Evolutionary conservation across 768 basidiomycete genomes (phyloP).

Genomic region (Hypsizygus marmoreus): DNA sequence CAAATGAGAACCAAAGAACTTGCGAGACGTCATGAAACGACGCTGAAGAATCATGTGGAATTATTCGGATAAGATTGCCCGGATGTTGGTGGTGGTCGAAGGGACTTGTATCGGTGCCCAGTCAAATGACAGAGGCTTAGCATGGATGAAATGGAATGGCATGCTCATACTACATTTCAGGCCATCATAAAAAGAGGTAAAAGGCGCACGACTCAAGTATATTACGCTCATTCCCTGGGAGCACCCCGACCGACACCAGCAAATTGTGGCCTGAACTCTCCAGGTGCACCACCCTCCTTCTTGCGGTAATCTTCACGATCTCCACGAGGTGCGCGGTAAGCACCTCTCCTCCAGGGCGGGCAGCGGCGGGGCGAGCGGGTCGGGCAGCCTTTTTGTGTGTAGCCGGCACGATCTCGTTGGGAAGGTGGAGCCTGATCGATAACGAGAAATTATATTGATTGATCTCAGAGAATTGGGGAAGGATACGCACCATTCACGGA

Average conservation of each 20-base stretch:
- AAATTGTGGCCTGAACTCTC: conserved; percentile 88
- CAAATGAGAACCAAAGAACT: conserved; percentile 36
- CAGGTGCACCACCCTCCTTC: conserved; percentile 87
- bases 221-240: conserved; percentile 59
- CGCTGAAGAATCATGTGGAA: conserved; percentile 43
- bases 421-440: conserved; percentile 82
- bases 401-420: conserved; percentile 91
- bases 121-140: too few relatives aligned
- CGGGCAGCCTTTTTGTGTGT: conserved; percentile 98
- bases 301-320: conserved; percentile 92
- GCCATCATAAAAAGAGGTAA: conserved; percentile 19
- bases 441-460: background rate
- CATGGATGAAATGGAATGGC: conserved; percentile 7
- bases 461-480: background rate
- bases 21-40: conserved; percentile 17
- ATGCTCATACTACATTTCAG: conserved; percentile 29
- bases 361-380: conserved; percentile 77
- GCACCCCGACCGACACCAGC: conserved; percentile 88
- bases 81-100: too few relatives aligned
- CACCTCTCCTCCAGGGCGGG: conserved; percentile 71
- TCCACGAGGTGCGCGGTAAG: conserved; percentile 87
- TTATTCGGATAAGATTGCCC: conserved; percentile 47
- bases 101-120: too few relatives aligned
- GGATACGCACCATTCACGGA: conserved; percentile 78
- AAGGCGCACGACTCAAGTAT: conserved; percentile 17